A percentile compares a stretch with the other conserved stretches of the same genome.
phyloP scores from a whole-genome alignment of 495 filamentous ascomycete species.

The Hyaloscypha variabilis region DNA sequence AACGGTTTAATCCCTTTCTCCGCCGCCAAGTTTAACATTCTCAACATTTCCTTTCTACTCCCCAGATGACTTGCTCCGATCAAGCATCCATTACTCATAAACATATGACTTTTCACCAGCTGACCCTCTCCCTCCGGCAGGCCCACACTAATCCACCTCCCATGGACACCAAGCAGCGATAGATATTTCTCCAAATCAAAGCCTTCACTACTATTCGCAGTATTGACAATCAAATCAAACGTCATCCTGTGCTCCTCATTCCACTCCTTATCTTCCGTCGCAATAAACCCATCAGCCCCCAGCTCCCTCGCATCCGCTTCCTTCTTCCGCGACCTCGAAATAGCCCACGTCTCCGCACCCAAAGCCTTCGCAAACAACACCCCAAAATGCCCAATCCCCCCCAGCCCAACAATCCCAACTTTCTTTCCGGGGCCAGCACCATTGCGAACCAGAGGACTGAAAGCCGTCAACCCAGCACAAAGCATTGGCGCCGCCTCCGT shows the following conservation, averaged over 20 bases:
- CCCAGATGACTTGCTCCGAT: constrained; percentile 84
- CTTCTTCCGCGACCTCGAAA: constrained; percentile 69
- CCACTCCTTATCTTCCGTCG: constrained; percentile 69
- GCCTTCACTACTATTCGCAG: constrained; percentile 50
- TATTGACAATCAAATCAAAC: constrained; percentile 63
- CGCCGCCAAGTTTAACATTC: constrained; percentile 80
- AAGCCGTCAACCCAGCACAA: constrained; percentile 84
- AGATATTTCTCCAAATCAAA: constrained; percentile 71
- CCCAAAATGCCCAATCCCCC: constrained; percentile 77
- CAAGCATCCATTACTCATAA: constrained; percentile 75
- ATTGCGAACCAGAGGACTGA: constrained; percentile 74
- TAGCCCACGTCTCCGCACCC: constrained; percentile 70
- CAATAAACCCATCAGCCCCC: constrained; percentile 76
- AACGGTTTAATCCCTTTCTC: constrained; percentile 81
- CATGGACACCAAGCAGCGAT: constrained; percentile 79
- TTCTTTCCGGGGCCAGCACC: constrained; percentile 77
- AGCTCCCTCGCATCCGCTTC: constrained; percentile 67
- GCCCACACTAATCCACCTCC: constrained; percentile 80
- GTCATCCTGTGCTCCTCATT: constrained; percentile 53
- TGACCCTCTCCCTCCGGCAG: constrained; percentile 79
- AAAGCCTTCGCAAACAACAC: constrained; percentile 74
- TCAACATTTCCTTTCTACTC: constrained; percentile 75
- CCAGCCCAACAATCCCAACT: constrained; percentile 71
- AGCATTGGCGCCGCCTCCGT: constrained; percentile 81
- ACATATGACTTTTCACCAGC: constrained; percentile 72